Conservation (phyloP, 305 asterid genomes). For the Solanum hybrid region DNA sequence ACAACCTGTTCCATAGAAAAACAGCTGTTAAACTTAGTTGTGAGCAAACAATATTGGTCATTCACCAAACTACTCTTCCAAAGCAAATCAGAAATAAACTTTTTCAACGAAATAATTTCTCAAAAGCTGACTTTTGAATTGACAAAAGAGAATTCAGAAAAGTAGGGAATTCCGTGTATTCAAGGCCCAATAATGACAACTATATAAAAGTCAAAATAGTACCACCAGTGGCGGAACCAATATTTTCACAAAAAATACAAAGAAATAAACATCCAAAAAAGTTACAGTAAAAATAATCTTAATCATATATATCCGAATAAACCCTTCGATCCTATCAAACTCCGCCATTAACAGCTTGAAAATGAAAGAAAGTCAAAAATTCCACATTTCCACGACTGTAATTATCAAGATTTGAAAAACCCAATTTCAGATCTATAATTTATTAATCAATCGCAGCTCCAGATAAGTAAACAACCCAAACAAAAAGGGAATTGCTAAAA, state of each 20-base stretch:
- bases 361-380: neutral
- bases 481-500: neutral
- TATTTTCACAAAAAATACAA: neutral
- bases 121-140: neutral
- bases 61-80: neutral
- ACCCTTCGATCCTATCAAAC: accelerated
- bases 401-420: neutral
- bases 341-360: neutral
- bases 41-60: neutral
- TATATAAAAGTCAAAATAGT: neutral
- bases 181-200: neutral
- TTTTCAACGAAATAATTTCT: neutral
- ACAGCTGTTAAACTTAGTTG: neutral
- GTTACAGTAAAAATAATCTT: too few species aligned
- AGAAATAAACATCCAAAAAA: accelerated
- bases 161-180: neutral
- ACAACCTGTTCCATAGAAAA: neutral
- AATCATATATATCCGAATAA: neutral
- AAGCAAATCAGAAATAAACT: neutral
- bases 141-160: neutral
- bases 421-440: conserved; percentile 4
- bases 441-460: neutral
- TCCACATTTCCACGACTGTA: neutral
- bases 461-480: neutral
- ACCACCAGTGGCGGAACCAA: accelerated